Base-by-base conservation (phyloP, 129 eudicot species). In the Centella asiatica region DNA sequence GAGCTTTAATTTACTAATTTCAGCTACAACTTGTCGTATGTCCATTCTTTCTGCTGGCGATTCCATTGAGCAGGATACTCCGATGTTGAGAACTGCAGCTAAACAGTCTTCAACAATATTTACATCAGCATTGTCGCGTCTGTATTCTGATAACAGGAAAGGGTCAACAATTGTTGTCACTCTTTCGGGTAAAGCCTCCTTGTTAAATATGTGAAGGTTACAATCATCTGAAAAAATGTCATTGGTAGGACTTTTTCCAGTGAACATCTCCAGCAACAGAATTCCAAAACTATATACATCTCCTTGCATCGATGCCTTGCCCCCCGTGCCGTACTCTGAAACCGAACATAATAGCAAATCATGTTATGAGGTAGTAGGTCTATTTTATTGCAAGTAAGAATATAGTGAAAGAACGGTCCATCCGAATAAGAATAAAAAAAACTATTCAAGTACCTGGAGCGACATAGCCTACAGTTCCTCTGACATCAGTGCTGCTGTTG, bases 381-480 rank as follows among this genome's bases (percentile, higher is more conserved):
- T n/a, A n/a, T n/a, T n/a, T n/a, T n/a, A n/a, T n/a, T n/a, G n/a
- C n/a, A n/a, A n/a, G n/a, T n/a, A n/a, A n/a, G n/a, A n/a, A n/a
- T n/a, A n/a, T n/a, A n/a, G n/a, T n/a, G n/a, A n/a, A n/a, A n/a
- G n/a, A n/a, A n/a, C n/a, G n/a, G n/a, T n/a, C n/a, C n/a, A n/a
- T n/a, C n/a, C n/a, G n/a, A n/a, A n/a, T n/a, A n/a, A n/a, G n/a
- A 44, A 19, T 12, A 19, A 44, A n/a, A 5, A 17, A 26, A 4
- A 11, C 1, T 5, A 34, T 34, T 36, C 1, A 9, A 10, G n/a
- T 36, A 60, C 78, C 69, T 49, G 78, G 78, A 39, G 78, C 28
- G 29, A 52, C 53, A 49, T 74, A 66, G 17, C 78, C 78, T 2
- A 67, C n/a, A 25, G 78, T 59, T n/a, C 78, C 73, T 20, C 47